phyloP scores from a whole-genome alignment of 768 basidiomycete species.

The Cubamyces lactineus region DNA sequence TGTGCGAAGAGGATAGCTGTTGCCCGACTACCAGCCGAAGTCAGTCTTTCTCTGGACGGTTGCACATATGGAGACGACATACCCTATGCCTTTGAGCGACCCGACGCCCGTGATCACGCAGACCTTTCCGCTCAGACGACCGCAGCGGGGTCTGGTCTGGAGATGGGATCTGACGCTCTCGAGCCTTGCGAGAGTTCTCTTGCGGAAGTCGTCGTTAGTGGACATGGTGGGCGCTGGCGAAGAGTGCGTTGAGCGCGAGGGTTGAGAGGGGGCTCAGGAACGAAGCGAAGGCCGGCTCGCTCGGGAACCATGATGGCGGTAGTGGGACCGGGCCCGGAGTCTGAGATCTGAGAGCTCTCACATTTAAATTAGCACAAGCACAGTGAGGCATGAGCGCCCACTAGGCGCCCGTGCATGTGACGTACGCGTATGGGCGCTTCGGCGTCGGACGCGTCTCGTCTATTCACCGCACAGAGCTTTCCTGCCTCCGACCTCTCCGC shows the following conservation, averaged over 20 bases:
- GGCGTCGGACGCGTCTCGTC: too few relatives aligned
- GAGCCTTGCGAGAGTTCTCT: constrained; percentile 66
- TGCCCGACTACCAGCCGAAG: constrained; percentile 55
- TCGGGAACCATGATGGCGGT: neutral
- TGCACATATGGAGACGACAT: constrained; percentile 27
- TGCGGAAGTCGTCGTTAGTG: constrained; percentile 51
- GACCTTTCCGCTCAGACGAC: constrained; percentile 73
- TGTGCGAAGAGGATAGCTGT: constrained; percentile 75
- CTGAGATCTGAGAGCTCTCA: too few relatives aligned
- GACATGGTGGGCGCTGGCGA: constrained; percentile 14
- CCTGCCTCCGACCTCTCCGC: too few relatives aligned
- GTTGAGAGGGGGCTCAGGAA: neutral
- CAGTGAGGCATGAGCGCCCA: too few relatives aligned
- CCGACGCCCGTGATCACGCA: constrained; percentile 89
- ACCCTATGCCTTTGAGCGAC: constrained; percentile 90
- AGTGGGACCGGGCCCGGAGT: neutral
- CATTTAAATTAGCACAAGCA: too few relatives aligned
- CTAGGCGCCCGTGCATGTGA: too few relatives aligned
- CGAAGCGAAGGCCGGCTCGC: neutral
- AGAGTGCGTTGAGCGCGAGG: neutral
- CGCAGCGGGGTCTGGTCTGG: constrained; percentile 50
- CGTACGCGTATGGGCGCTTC: too few relatives aligned
- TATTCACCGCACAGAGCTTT: too few relatives aligned
- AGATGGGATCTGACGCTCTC: constrained; percentile 72
- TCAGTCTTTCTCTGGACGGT: neutral